Evolutionary conservation across 345 rosid genomes (phyloP), one percentile per base, ranked within the genome.

Genomic region (Moringa oleifera): DNA sequence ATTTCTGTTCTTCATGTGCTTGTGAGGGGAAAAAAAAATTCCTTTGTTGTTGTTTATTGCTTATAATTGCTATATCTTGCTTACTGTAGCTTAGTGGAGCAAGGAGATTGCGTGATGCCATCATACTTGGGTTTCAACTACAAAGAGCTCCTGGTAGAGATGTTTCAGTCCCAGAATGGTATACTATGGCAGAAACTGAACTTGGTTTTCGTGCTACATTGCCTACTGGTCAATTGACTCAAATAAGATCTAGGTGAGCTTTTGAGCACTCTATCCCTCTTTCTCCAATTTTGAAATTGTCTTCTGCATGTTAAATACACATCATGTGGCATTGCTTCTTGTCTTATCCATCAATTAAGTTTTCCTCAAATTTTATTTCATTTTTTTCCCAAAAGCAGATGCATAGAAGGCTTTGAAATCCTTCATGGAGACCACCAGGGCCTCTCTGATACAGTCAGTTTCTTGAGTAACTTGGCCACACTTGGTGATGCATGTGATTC

Each of bases 31-130:
- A n/a, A 28, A 28, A 28, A 8, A 28, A 28, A 41, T 4, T 41
- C 47, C 47, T 11, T 15, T 41, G 12, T 15, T 41, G 33, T 16
- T 7, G 13, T 1, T 41, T 41, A 15, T 15, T 15, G 1, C 6
- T 41, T 7, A 4, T 41, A 1, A 41, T 41, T 41, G 6, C 47
- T 41, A 11, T 28, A 10, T 57, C 3, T 62, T 59, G 20, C 51
- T 55, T 58, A 69, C 60, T 73, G 69, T 66, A 91, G 98, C 61
- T 87, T 55, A 91, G 95, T 69, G 98, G 98, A 3, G 92, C 89
- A 58, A 83, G 96, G 75, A 87, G 98, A 79, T 75, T 91, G 61
- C 87, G 89, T 18, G 98, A 91, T 74, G 98, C 96, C 20, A 89
- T 91, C 59, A 66, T 91, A 73, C 87, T 91, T 68, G 98, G 98